These are phyloP conservation scores for Aspergillus fijiensis DNA, from an alignment of 2,329 filamentous ascomycete species.

Conservation along the genomic window DNA sequence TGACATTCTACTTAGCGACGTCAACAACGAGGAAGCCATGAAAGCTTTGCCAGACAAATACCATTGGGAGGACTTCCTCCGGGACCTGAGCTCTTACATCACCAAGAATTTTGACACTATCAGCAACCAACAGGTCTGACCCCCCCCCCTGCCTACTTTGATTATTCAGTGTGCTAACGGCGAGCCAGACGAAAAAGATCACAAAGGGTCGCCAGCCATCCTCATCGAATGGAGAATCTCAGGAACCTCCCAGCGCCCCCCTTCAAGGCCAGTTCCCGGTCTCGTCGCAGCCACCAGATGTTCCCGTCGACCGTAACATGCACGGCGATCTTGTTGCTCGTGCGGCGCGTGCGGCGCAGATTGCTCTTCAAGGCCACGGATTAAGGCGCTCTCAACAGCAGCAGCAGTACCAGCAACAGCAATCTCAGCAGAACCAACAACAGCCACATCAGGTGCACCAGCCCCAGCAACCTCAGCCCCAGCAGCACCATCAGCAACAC, in stretches of 20 bases:
- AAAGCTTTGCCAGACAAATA: slow-evolving; percentile 58
- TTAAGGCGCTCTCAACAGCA: slow-evolving; percentile 38
- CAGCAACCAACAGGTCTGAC: slow-evolving; percentile 47
- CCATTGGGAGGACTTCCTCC: slow-evolving; percentile 63
- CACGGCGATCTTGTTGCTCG: slow-evolving; percentile 49
- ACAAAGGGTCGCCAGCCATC: slow-evolving; percentile 39
- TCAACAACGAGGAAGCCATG: slow-evolving; percentile 51
- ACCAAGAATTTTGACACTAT: slow-evolving; percentile 58
- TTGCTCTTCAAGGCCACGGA: slow-evolving; percentile 47
- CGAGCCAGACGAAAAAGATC: slow-evolving; percentile 37
- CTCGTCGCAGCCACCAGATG: slow-evolving; percentile 39
- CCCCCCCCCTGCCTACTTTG: not conserved
- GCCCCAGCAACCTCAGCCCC: slow-evolving; percentile 30
- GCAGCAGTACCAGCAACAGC: slow-evolving; percentile 31
- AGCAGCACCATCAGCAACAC: slow-evolving; percentile 24
- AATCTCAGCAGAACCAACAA: slow-evolving; percentile 31
- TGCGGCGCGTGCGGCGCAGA: slow-evolving; percentile 49
- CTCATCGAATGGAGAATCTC: slow-evolving; percentile 38
- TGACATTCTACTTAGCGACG: slow-evolving; percentile 56
- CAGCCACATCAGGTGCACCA: slow-evolving; percentile 29
- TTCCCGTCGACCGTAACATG: slow-evolving; percentile 42
- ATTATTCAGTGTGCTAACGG: slow-evolving; percentile 20
- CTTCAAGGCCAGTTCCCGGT: slow-evolving; percentile 45
- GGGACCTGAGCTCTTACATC: slow-evolving; percentile 59
- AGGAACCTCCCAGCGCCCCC: slow-evolving; percentile 38